Base-by-base conservation (phyloP, 371 early-diverging fungal genomes). In the Actinomucor elegans region DNA sequence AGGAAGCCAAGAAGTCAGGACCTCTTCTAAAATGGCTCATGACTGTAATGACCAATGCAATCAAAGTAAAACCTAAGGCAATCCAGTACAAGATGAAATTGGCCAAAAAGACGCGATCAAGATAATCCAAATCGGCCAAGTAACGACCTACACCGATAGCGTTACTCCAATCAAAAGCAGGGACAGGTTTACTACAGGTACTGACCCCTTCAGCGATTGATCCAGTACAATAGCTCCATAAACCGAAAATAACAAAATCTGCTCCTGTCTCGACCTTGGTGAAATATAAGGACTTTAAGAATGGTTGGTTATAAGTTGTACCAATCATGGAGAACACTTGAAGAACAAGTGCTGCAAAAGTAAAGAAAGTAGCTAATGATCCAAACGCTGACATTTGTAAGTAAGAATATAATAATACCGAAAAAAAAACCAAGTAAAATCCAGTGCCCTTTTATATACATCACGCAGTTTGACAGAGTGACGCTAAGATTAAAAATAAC, bases 251-350 rank as follows among this genome's bases (percentile, higher is more conserved):
- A 15, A 61, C 31, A 54, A 69, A 70, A 2, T 31, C 29, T 18
- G 43, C 34, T 8, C 34, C 37, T 5, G 21, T 35, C 8, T 57
- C 46, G 2, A 76, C 50, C 15, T 60, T 64, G 18, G 71, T 68
- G 57, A 76, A 72, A 37, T 68, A 76, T 8, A 76, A 54, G 14
- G 61, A 60, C 14, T 57, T 60, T 29, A 76, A 49, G 43, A 76
- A 76, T 0, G 73, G 63, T 20, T 57, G 47, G 43, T 76, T 66
- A 45, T 70, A 66, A 7, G 71, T 72, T 46, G 62, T 67, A 27
- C 77, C 77, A 36, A 76, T 49, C 51, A 76, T 41, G 5, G 71
- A 66, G 33, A 76, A 76, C 18, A 76, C 50, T 58, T 76, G 61
- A 27, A 76, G 55, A 3, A 76, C 61, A 50, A 76, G 64, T 6